A percentile compares a stretch with the other conserved stretches of the same genome.
Conservation (phyloP, 1,284 basidiomycete species). For the Cryptococcus jaspeensis region DNA sequence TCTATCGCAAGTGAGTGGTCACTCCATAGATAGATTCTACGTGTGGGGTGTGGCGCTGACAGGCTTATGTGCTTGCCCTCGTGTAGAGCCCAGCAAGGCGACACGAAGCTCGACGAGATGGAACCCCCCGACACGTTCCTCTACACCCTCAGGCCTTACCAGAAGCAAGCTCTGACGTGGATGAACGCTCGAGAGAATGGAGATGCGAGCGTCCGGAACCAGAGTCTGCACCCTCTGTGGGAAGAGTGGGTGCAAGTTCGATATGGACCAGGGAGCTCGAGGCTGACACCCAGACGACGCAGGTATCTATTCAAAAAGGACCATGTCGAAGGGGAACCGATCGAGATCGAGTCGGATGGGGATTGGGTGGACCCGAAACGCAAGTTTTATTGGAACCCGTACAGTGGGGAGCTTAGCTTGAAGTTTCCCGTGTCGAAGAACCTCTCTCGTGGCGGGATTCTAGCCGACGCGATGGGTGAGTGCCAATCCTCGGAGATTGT, state of each 20-base stretch:
- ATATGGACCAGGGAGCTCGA: slow-evolving; percentile 3
- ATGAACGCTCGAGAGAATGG: slow-evolving; percentile 85
- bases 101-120: slow-evolving; percentile 73
- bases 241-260: slow-evolving; percentile 64
- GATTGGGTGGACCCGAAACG: slow-evolving; percentile 42
- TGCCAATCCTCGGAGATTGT: not conserved
- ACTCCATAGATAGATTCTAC: not conserved
- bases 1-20: slow-evolving; percentile 75
- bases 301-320: slow-evolving; percentile 50
- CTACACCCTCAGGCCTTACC: slow-evolving; percentile 79
- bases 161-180: slow-evolving; percentile 93
- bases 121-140: slow-evolving; percentile 78
- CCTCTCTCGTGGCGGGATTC: slow-evolving; percentile 65
- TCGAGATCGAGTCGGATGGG: slow-evolving; percentile 48
- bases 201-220: slow-evolving; percentile 66
- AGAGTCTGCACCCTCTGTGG: slow-evolving; percentile 91
- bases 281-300: not conserved
- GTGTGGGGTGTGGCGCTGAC: slow-evolving; percentile 6
- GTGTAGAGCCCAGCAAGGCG: slow-evolving; percentile 75
- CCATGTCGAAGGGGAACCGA: slow-evolving; percentile 36
- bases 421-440: slow-evolving; percentile 80
- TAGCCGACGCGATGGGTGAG: slow-evolving; percentile 52
- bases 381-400: slow-evolving; percentile 79
- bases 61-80: slow-evolving; percentile 17
- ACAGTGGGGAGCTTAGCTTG: slow-evolving; percentile 91